Evolutionary conservation across 768 basidiomycete genomes (phyloP), one percentile per base, ranked within the genome.

Genomic region (Phlebiopsis flavidoalba): DNA sequence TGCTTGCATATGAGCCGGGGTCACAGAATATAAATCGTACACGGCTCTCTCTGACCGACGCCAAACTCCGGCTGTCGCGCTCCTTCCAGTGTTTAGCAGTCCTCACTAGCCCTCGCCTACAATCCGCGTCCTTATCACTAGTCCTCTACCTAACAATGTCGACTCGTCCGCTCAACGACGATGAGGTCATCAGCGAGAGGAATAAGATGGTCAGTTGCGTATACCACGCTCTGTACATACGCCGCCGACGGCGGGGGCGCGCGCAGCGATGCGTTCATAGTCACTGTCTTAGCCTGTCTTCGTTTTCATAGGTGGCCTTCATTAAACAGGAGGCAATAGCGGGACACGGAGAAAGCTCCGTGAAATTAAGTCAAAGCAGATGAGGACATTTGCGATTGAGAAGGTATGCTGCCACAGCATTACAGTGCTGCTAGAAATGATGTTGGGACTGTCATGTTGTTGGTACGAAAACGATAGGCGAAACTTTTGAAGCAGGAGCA

Each of bases 271-370:
- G 47, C n/a, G n/a, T n/a, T 45, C 48, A 49, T 59, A 46, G 49
- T 63, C 65, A 45, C 60, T 35, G 31, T 58, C 6, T 37, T 19
- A 35, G 43, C 45, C 52, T 5, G 4, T 59, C 61, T 19, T 31
- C 35, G 6, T 33, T 21, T n/a, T 15, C 64, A 35, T 72, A 96
- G 95, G 93, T 96, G 51, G 88, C 93, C 57, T 98, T 98, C 81
- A 98, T 98, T 83, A 96, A 93, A 76, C 97, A 98, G 71, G 97
- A 99, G 75, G 96, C 96, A n/a, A n/a, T n/a, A n/a, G n/a, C n/a
- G n/a, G n/a, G n/a, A n/a, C 4, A 74, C 92, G 65, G 96, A 99
- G 79, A 99, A 99, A 77, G 95, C 94, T 0, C n/a, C 81, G 97
- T 8, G 97, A 99, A 76, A 95, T 99, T 63, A 88, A 64, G 93